Conservation (phyloP, 345 rosid genomes). For the Populus alba region DNA sequence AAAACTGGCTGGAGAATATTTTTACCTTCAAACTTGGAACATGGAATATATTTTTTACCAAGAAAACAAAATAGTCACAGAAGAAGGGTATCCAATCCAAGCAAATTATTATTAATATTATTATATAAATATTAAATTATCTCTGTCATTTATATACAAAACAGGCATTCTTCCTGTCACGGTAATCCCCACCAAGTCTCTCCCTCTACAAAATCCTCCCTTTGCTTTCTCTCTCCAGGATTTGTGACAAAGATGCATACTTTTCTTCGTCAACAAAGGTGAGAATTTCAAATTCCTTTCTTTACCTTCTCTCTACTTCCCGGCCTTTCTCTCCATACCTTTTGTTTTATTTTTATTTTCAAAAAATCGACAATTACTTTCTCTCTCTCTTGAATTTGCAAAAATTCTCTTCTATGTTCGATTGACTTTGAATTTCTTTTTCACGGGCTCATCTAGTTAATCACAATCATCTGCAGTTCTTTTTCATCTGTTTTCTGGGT, state of each 20-base stretch:
- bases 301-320: background rate
- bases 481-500: background rate
- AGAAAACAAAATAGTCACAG: no score
- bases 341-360: background rate
- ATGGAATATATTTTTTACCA: no score
- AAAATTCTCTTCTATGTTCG: background rate
- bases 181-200: background rate
- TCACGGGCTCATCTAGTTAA: background rate
- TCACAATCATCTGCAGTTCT: no score
- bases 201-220: background rate
- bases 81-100: no score
- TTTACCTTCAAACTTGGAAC: no score
- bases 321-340: background rate
- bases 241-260: background rate
- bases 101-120: background rate
- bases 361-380: background rate
- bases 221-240: slow-evolving; percentile 12
- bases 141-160: background rate
- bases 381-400: background rate
- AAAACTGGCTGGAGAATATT: no score
- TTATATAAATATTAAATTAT: background rate
- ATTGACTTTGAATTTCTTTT: background rate
- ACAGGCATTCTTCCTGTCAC: background rate
- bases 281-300: background rate
- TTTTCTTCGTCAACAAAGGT: slow-evolving; percentile 1